Conservation (phyloP, 78 protist genomes). For the Dictyostelium discoideum region DNA sequence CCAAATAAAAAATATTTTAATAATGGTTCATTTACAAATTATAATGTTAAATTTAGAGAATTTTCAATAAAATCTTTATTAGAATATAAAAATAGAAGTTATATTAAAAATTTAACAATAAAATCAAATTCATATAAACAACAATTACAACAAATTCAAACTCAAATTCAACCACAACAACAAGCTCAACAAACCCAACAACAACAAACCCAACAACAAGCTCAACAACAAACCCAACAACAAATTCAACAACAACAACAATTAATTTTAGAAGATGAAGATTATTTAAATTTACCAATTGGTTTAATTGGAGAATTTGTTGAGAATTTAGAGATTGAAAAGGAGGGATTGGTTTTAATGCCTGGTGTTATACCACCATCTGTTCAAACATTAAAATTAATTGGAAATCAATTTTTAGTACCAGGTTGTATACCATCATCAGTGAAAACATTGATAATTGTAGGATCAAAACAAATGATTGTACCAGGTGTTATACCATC, state of each 20-base stretch:
- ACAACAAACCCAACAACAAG: not conserved
- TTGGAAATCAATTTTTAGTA: conserved; percentile 1
- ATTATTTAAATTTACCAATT: conserved; percentile 5
- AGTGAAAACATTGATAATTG: not conserved
- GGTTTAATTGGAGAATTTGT: not conserved
- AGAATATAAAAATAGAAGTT: not conserved
- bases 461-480: not conserved
- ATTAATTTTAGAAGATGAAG: not conserved
- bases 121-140: not conserved
- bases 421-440: conserved; percentile 5
- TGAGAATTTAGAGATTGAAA: conserved; percentile 11
- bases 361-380: not conserved
- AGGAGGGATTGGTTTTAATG: not conserved
- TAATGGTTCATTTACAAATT: conserved; percentile 12
- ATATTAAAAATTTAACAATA: not conserved
- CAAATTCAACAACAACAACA: not conserved
- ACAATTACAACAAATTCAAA: not conserved
- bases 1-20: not conserved
- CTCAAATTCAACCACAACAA: not conserved
- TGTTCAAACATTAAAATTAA: not conserved
- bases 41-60: conserved; percentile 3
- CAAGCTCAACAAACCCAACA: not conserved
- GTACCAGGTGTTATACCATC: conserved; percentile 8
- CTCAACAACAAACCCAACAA: not conserved
- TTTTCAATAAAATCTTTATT: conserved; percentile 4